phyloP scores from a whole-genome alignment of 2,329 filamentous ascomycete genomes.

The Gnomoniopsis smithogilvyi region DNA sequence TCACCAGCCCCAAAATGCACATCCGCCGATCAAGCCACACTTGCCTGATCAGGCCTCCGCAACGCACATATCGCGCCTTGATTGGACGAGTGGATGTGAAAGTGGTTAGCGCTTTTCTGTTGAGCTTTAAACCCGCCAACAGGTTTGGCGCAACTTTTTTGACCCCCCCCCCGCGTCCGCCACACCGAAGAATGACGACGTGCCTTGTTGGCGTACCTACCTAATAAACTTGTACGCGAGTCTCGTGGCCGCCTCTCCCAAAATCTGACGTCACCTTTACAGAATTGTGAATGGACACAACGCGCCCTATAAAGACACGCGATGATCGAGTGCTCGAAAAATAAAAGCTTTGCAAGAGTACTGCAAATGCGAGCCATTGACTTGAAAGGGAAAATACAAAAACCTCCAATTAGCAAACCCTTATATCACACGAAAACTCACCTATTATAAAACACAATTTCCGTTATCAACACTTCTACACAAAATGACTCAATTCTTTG shows the following conservation, averaged over 20 bases:
- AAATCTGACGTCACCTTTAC: background rate
- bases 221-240: too few species aligned
- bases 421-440: background rate
- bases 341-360: background rate
- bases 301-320: too few species aligned
- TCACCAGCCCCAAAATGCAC: background rate
- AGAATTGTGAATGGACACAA: background rate
- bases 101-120: background rate
- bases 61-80: background rate
- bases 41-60: background rate
- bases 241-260: background rate
- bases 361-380: background rate
- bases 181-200: background rate
- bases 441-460: background rate
- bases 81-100: background rate
- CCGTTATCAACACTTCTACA: background rate
- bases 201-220: too few species aligned
- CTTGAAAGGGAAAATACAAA: background rate
- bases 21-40: background rate
- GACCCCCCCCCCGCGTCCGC: too few species aligned
- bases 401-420: too few species aligned
- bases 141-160: too few species aligned
- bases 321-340: too few species aligned
- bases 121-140: background rate
- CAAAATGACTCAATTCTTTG: constrained; percentile 26